Percentiles rank a stretch among this genome's conserved stretches.
These are phyloP conservation scores for Solanum chaucha DNA, from an alignment of 257 asterid genomes.

Conservation along the genomic window DNA sequence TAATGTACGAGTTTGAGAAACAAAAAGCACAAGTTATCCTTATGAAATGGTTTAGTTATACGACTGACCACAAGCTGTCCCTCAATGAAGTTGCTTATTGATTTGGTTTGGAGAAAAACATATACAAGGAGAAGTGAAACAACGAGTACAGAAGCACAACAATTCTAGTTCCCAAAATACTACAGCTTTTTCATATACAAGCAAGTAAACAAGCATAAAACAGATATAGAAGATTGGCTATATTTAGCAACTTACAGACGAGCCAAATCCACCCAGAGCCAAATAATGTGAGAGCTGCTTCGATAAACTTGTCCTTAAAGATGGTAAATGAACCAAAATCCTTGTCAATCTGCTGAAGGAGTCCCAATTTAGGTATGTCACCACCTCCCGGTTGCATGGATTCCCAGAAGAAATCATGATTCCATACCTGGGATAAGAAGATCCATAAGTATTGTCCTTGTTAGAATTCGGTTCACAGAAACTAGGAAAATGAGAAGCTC, in stretches of 20 bases:
- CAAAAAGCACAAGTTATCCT: background rate
- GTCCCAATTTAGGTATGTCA: constrained; percentile 54
- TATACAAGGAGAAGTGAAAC: background rate
- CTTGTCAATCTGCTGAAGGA: constrained; percentile 78
- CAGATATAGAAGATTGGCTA: background rate
- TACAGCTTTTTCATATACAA: background rate
- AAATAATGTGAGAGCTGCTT: constrained; percentile 58
- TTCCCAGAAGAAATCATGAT: constrained; percentile 96
- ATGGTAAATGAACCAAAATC: constrained; percentile 73
- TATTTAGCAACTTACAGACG: constrained; percentile 54
- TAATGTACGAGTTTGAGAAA: background rate
- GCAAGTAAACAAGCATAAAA: background rate
- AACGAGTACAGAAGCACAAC: background rate
- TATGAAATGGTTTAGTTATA: background rate
- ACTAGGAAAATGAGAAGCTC: background rate
- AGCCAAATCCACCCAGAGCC: constrained; percentile 99
- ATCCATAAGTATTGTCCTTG: background rate
- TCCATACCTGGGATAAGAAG: constrained; percentile 59
- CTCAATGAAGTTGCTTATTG: background rate
- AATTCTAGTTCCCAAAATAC: background rate
- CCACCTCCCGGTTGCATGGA: constrained; percentile 97
- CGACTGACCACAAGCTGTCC: background rate
- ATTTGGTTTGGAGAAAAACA: background rate
- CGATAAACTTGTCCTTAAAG: constrained; percentile 62
- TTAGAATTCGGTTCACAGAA: background rate